Base-by-base conservation (phyloP, 257 asterid species). In the Handroanthus guayacan region DNA sequence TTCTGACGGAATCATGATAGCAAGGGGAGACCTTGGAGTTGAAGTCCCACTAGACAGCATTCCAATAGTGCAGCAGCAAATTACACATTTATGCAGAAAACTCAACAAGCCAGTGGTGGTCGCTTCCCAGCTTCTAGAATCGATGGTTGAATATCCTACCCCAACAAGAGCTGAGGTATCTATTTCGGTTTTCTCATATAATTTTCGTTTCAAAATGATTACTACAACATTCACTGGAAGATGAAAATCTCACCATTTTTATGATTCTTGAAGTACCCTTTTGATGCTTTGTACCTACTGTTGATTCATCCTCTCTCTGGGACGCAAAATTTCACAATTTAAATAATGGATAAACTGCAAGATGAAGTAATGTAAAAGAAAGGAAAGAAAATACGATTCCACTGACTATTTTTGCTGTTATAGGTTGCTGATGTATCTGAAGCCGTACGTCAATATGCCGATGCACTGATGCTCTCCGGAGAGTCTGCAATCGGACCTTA, bases 1-100 rank as follows among this genome's bases (percentile, higher is more conserved):
- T 76, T 91, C 96, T 3, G 93, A 93, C 79, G 97, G 98, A 39
- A 86, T 91, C 82, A 91, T 93, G 98, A 91, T 89, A 50, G 98
- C 98, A n/a, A 85, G 98, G 83, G 97, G 98, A 62, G 98, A 93
- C 82, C 96, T 93, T 62, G 98, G 98, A 68, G 98, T 91, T 48
- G 97, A 93, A 80, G 85, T 93, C 68, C 97, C 97, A 51, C 83
- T 91, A 7, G 98, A 89, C 81, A 92, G 91, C 87, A 91, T 93
- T 52, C 98, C 98, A 13, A 74, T 91, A 13, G 89, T 89, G 72
- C 98, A 93, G 75, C 87, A 88, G 71, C 64, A 86, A 73, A 93
- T 93, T 38, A 82, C 85, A 60, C 71, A 72, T 48, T 74, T 87
- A 20, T 90, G 98, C 83, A 84, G 96, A 74, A 93, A 88, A 86